Percentiles rank a stretch among this genome's conserved stretches.
Evolutionary conservation across 305 asterid species (phyloP).

Genomic region (Caryopteris hybrid): DNA sequence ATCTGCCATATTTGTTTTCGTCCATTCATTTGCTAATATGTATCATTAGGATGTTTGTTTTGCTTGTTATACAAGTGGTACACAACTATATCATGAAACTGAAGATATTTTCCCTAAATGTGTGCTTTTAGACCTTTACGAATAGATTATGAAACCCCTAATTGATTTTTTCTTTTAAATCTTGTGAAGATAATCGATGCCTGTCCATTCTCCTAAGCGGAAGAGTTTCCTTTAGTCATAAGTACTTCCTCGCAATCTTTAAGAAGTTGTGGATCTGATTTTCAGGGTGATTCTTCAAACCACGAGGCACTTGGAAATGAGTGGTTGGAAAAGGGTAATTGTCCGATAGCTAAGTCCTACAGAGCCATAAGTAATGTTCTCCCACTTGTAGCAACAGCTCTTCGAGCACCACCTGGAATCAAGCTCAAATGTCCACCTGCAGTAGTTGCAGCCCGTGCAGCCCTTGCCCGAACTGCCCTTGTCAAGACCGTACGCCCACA

Average conservation of each 20-base stretch:
- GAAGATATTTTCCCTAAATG: neutral
- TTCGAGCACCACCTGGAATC: conserved; percentile 62
- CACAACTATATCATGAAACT: neutral
- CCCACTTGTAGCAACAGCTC: conserved; percentile 65
- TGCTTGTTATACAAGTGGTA: conserved; percentile 3
- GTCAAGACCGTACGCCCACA: conserved; percentile 70
- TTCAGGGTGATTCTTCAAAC: conserved; percentile 53
- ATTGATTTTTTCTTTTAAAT: neutral
- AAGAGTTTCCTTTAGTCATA: neutral
- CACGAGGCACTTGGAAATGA: conserved; percentile 74
- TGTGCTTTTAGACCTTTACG: neutral
- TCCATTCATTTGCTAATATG: neutral
- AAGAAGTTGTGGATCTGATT: neutral
- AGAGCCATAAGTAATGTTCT: conserved; percentile 61
- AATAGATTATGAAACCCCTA: neutral
- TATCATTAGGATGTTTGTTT: neutral
- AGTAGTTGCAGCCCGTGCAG: conserved; percentile 82
- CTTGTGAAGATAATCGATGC: neutral
- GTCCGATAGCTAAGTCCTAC: conserved; percentile 82
- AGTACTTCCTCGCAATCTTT: neutral
- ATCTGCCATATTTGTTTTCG: neutral
- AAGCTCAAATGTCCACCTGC: conserved; percentile 78
- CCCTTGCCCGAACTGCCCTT: conserved; percentile 68
- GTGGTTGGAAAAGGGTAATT: conserved; percentile 71
- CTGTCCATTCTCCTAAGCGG: neutral